A percentile compares a stretch with the other conserved stretches of the same genome.
Evolutionary conservation across 495 filamentous ascomycete genomes (phyloP).

Genomic region (Corynascus novoguineensis): DNA sequence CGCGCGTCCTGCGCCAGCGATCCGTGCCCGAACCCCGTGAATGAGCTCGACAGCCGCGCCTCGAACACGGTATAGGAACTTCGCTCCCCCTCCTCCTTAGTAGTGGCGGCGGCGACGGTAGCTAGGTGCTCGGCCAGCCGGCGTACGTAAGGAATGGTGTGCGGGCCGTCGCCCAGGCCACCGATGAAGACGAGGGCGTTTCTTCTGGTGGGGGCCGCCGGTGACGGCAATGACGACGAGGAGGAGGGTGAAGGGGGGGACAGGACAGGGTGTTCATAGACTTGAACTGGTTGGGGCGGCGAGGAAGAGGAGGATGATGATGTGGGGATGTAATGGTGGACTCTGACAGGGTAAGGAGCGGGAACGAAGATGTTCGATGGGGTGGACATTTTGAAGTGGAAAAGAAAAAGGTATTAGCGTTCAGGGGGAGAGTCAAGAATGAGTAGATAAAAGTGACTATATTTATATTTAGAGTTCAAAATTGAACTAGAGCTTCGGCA

Average conservation of each 20-base stretch:
- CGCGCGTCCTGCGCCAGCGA: slow-evolving; percentile 63
- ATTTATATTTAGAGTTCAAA: no score
- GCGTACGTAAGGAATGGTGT: slow-evolving; percentile 62
- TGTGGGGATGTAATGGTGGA: slow-evolving; percentile 14
- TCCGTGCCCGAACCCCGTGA: slow-evolving; percentile 66
- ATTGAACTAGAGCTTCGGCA: no score
- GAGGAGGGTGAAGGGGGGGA: slow-evolving; percentile 17
- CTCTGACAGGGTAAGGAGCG: slow-evolving; percentile 9
- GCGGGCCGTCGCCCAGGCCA: slow-evolving; percentile 75
- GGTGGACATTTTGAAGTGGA: not conserved
- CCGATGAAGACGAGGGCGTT: slow-evolving; percentile 79
- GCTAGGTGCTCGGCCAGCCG: slow-evolving; percentile 57
- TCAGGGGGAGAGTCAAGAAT: no score
- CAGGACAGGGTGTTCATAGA: slow-evolving; percentile 11
- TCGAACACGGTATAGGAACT: slow-evolving; percentile 46
- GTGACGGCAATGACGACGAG: no score
- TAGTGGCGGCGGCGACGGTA: slow-evolving; percentile 29
- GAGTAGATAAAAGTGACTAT: not conserved
- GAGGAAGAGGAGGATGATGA: not conserved
- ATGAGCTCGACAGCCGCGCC: slow-evolving; percentile 46
- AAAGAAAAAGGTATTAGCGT: not conserved
- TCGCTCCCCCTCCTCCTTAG: not conserved
- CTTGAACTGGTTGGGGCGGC: not conserved
- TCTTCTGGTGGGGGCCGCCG: no score
- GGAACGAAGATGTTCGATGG: not conserved